A percentile compares a stretch with the other conserved stretches of the same genome.
phyloP scores from a whole-genome alignment of 75 land plant genomes.

The Adiantum capillusveneris region DNA sequence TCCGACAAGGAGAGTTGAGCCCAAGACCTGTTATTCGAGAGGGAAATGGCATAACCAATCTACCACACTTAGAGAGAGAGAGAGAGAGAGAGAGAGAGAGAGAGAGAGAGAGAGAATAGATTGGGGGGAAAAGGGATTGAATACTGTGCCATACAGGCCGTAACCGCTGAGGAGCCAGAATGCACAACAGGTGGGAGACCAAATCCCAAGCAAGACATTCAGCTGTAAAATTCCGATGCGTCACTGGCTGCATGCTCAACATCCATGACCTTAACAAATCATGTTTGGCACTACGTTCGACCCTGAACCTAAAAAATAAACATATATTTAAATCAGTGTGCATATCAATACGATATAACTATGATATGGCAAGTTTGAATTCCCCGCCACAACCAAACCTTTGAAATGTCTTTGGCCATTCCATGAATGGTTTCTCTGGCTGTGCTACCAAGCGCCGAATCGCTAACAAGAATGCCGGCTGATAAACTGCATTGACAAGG shows the following conservation, averaged over 20 bases:
- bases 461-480: slow-evolving; percentile 49
- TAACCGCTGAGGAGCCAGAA: slow-evolving; percentile 68
- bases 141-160: slow-evolving; percentile 57
- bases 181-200: slow-evolving; percentile 60
- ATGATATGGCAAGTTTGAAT: no score
- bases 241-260: slow-evolving; percentile 42
- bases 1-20: no score
- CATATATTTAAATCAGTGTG: not conserved
- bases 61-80: no score
- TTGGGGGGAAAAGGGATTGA: not conserved
- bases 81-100: no score
- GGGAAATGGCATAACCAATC: no score
- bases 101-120: no score
- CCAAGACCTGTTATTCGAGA: no score
- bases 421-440: slow-evolving; percentile 63
- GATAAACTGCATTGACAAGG: slow-evolving; percentile 51
- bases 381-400: slow-evolving; percentile 28
- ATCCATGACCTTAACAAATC: slow-evolving; percentile 72
- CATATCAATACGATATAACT: no score
- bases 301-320: slow-evolving; percentile 38
- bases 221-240: slow-evolving; percentile 58
- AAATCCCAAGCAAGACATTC: slow-evolving; percentile 57
- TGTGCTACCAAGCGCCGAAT: slow-evolving; percentile 62
- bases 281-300: slow-evolving; percentile 41
- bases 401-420: slow-evolving; percentile 92